Base-by-base conservation (phyloP, 345 rosid species). In the Dovyalis caffra region DNA sequence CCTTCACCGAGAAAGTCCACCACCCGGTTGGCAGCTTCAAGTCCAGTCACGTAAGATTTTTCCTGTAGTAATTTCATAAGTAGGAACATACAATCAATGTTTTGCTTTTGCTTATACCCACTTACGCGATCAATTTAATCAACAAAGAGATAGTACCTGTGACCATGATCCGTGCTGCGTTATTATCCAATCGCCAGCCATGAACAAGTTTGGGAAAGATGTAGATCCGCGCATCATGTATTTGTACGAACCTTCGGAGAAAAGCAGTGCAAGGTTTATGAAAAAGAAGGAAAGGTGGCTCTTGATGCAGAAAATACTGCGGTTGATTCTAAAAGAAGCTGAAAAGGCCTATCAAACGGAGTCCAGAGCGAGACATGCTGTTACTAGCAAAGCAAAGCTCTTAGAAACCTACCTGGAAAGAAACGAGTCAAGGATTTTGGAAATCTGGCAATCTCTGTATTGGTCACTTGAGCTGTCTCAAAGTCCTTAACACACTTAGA, bases 171-270 rank as follows among this genome's bases (percentile, higher is more conserved):
- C 92, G 29, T 89, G 92, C 8, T 91, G 80, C 56, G 66, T 85
- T 69, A 83, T 66, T 14, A 89, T 85, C 94, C 94, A 88, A 78
- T 88, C 89, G 64, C 91, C 89, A 1, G 94, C 91, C 89, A 90
- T 83, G 82, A 90, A 90, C 79, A 90, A 61, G 73, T 90, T 90
- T 0, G 83, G 84, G 74, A 85, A 81, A 16, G 89, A 85, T 37
- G 91, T 86, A 21, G 85, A 83, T 0, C 88, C 87, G 0, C 84
- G 81, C 88, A 88, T 86, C 93, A 88, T 83, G 82, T 84, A 70
- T 80, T 84, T 88, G 69, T 89, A 91, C 2, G 89, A 91, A 74
- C 93, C 92, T 87, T 68, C 16, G 47, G 23, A 62, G 63, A 3
- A 40, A 40, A 26, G 64, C 0, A n/a, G 37, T 28, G 29, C 5